A percentile compares a stretch with the other conserved stretches of the same genome.
phyloP scores from a whole-genome alignment of 2,329 filamentous ascomycete species.

The Beauveria sp. region DNA sequence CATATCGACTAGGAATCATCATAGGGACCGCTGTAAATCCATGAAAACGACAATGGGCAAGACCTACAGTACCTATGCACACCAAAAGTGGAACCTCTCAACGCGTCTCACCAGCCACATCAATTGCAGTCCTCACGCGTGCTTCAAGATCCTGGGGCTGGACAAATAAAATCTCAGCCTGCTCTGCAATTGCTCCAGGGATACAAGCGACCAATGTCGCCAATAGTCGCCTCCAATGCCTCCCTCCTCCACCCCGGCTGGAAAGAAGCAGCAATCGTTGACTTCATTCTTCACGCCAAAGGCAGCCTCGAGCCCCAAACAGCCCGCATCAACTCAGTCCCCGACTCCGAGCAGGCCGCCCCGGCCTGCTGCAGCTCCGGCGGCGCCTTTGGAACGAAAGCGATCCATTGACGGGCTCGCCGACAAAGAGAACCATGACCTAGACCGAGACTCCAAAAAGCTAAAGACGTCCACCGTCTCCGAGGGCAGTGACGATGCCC shows the following conservation, averaged over 20 bases:
- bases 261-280: conserved; percentile 71
- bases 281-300: conserved; percentile 77
- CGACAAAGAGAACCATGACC: conserved; percentile 6
- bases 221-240: conserved; percentile 22
- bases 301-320: conserved; percentile 32
- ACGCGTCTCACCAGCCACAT: conserved; percentile 10
- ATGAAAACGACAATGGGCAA: no score
- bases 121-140: not conserved
- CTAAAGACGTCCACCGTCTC: conserved; percentile 35
- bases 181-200: not conserved
- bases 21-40: no score
- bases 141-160: not conserved
- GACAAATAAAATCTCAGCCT: not conserved
- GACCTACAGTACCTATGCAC: not conserved
- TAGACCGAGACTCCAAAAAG: conserved; percentile 8
- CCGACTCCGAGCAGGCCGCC: conserved; percentile 22
- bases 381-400: conserved; percentile 33
- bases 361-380: conserved; percentile 43
- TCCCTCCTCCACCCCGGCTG: conserved; percentile 30
- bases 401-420: conserved; percentile 29
- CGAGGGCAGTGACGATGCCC: conserved; percentile 30
- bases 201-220: not conserved
- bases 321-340: conserved; percentile 19
- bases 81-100: conserved; percentile 12
- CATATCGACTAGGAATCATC: no score